Evolutionary conservation across 345 rosid species (phyloP).

Genomic region (Dipteronia sinensis): DNA sequence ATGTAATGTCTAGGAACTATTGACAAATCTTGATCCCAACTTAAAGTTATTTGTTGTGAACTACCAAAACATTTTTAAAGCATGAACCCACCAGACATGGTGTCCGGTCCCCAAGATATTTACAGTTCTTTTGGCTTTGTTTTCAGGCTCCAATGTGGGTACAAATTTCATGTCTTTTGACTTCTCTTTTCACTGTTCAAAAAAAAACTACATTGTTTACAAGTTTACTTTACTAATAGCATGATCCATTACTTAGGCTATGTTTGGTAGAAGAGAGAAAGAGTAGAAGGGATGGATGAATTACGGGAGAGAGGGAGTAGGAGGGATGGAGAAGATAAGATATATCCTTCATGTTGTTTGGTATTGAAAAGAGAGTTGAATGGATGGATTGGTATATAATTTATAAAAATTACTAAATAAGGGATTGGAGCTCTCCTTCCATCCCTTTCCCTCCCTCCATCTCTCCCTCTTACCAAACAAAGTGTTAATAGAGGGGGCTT

Average conservation of each 20-base stretch:
- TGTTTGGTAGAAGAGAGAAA: no score
- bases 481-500: neutral
- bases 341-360: no score
- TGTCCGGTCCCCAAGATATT: neutral
- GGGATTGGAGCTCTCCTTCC: no score
- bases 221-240: neutral
- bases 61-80: neutral
- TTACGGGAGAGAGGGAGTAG: no score
- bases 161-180: neutral
- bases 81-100: neutral
- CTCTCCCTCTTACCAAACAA: no score
- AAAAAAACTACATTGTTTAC: neutral
- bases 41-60: neutral
- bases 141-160: neutral
- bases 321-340: no score
- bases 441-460: no score
- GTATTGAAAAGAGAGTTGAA: no score
- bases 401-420: no score
- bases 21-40: neutral
- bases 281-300: no score
- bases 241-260: neutral
- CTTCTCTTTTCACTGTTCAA: neutral
- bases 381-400: no score
- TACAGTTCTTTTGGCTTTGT: neutral
- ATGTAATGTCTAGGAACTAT: neutral